Base-by-base conservation (phyloP, 129 eudicot genomes). In the Centaurea solstitialis region DNA sequence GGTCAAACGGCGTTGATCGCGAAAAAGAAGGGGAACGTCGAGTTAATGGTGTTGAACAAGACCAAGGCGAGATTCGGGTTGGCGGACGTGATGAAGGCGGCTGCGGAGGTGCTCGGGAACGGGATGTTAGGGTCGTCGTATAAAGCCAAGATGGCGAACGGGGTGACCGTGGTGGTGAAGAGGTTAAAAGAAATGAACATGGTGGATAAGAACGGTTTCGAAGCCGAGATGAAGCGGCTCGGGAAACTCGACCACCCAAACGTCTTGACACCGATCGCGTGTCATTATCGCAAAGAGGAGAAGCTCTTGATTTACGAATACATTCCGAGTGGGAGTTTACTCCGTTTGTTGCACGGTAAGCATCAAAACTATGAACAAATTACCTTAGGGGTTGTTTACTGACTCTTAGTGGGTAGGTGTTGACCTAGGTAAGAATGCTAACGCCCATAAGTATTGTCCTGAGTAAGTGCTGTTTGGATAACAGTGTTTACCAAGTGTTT, bases 91-190 rank as follows among this genome's bases (percentile, higher is more conserved):
- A 87, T 94, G 98, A 92, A 79, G 81, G 93, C 97, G 5, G 82
- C 93, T 5, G 97, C 98, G 0, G 93, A 92, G 80, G 96, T 92
- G 64, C 87, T 94, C 9, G 97, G 94, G 9, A 90, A 87, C 37
- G 96, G 94, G 20, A 38, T 81, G 30, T n/a, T 92, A 80, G 96
- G 97, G 17, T 90, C 97, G 13, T 85, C 94, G 0, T 94, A 92
- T 67, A 95, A 92, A 89, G 97, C 96, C 23, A 66, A 38, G 33
- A 87, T 95, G 97, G 68, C 86, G 1, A 81, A 67, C 38, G 94
- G 92, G 69, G 61, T 85, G 81, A 62, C 77, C 0, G 90, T 95
- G 53, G 97, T 87, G 37, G 97, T 95, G 28, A 95, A 92, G 79
- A 81, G 99, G 82, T 47, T 92, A 37, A 87, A 87, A 70, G 93